These are phyloP conservation scores for Casuarina glauca DNA, from an alignment of 306 rosid species.

Conservation along the genomic window DNA sequence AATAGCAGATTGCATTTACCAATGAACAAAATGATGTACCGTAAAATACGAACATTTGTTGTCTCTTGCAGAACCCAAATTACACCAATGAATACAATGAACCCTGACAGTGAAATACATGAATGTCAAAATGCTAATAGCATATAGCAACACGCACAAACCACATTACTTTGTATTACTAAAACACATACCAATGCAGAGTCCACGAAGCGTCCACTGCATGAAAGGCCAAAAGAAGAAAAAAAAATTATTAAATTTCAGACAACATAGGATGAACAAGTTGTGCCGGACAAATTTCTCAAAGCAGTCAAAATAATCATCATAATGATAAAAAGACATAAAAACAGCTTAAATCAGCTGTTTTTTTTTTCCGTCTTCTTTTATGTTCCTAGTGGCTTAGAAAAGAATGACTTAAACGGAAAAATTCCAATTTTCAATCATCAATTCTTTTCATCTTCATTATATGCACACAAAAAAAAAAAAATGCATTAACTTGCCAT, in stretches of 20 bases:
- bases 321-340: neutral
- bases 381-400: neutral
- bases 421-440: neutral
- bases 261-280: neutral
- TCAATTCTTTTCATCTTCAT: neutral
- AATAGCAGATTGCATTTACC: slow-evolving; percentile 37
- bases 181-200: slow-evolving; percentile 51
- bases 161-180: neutral
- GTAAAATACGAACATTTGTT: slow-evolving; percentile 49
- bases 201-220: slow-evolving; percentile 82
- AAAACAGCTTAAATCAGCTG: neutral
- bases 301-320: neutral
- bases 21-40: slow-evolving; percentile 56
- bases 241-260: neutral
- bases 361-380: neutral
- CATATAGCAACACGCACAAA: slow-evolving; percentile 13
- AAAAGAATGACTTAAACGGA: neutral
- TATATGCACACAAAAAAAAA: neutral
- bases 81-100: slow-evolving; percentile 57
- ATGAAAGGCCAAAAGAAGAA: slow-evolving; percentile 3
- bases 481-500: neutral
- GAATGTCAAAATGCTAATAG: slow-evolving; percentile 7
- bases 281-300: neutral
- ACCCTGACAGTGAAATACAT: slow-evolving; percentile 43
- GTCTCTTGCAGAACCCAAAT: slow-evolving; percentile 68